Evolutionary conservation across 768 basidiomycete genomes (phyloP).

Genomic region (Suillus sp.): DNA sequence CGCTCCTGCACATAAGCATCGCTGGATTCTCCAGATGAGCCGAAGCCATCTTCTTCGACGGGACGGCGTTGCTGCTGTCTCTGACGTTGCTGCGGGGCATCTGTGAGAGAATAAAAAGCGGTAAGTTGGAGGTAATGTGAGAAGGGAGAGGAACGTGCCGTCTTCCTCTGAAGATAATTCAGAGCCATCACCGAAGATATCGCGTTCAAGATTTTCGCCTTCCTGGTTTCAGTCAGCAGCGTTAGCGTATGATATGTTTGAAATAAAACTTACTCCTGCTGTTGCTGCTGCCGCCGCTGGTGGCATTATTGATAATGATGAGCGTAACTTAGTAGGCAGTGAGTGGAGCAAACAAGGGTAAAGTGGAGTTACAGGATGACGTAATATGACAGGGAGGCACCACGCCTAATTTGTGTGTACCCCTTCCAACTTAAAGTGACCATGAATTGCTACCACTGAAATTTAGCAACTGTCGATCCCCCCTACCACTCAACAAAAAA

Average conservation of each 20-base stretch:
- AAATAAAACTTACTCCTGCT: conserved; percentile 5
- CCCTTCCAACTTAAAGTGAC: neutral
- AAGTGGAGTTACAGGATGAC: conserved; percentile 3
- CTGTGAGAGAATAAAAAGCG: conserved; percentile 26
- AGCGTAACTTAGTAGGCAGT: neutral
- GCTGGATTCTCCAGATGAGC: conserved; percentile 44
- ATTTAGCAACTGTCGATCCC: conserved; percentile 4
- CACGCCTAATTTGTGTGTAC: neutral
- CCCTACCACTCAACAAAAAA: neutral
- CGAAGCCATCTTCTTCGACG: conserved; percentile 38
- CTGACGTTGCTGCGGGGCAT: conserved; percentile 45
- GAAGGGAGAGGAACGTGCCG: conserved; percentile 26
- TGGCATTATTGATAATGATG: conserved; percentile 15
- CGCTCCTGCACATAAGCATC: conserved; percentile 55
- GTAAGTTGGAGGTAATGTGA: conserved; percentile 8
- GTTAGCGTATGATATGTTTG: too few relatives aligned
- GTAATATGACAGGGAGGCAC: neutral
- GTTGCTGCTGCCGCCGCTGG: conserved; percentile 6
- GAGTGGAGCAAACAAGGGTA: conserved; percentile 7
- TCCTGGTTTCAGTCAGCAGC: conserved; percentile 12
- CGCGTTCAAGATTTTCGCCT: conserved; percentile 53
- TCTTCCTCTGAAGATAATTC: conserved; percentile 82
- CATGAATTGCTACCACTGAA: neutral
- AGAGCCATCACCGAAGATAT: conserved; percentile 84
- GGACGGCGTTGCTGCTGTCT: conserved; percentile 35